A percentile compares a stretch with the other conserved stretches of the same genome.
Evolutionary conservation across 345 rosid genomes (phyloP).

Genomic region (Hirschfeldia incana): DNA sequence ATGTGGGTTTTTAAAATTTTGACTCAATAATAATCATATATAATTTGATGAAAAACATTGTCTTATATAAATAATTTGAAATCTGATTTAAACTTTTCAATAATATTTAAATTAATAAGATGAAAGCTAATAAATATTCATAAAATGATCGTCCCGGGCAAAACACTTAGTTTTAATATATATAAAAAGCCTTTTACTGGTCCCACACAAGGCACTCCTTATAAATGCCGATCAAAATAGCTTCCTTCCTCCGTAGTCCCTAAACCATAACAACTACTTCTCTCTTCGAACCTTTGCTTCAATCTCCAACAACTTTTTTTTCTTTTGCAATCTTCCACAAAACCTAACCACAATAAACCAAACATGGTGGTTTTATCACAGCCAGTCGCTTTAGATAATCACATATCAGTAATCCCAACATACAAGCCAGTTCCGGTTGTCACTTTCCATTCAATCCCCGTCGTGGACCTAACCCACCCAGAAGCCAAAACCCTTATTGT

Average conservation of each 20-base stretch:
- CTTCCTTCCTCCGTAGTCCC: not conserved
- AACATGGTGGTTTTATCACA: slow-evolving; percentile 75
- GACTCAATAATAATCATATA: no score
- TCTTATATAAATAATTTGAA: no score
- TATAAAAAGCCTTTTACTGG: no score
- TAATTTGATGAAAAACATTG: no score
- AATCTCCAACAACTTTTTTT: not conserved
- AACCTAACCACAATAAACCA: not conserved
- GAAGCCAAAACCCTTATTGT: slow-evolving; percentile 55
- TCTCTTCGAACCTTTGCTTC: not conserved
- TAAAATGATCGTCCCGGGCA: no score
- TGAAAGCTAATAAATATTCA: no score
- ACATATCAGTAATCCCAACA: slow-evolving; percentile 54
- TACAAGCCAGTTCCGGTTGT: slow-evolving; percentile 47
- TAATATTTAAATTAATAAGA: no score
- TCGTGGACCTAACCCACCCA: slow-evolving; percentile 62
- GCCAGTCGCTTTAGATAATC: slow-evolving; percentile 50
- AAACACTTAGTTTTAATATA: no score
- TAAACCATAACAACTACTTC: not conserved
- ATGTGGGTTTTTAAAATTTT: no score
- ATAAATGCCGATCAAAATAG: slow-evolving; percentile 32
- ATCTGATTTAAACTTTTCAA: no score
- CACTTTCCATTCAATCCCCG: slow-evolving; percentile 35
- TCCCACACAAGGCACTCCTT: not conserved
- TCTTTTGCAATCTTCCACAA: no score